These are phyloP conservation scores for Chlamydomonas urium DNA, from an alignment of 139 green algal species.

Conservation along the genomic window DNA sequence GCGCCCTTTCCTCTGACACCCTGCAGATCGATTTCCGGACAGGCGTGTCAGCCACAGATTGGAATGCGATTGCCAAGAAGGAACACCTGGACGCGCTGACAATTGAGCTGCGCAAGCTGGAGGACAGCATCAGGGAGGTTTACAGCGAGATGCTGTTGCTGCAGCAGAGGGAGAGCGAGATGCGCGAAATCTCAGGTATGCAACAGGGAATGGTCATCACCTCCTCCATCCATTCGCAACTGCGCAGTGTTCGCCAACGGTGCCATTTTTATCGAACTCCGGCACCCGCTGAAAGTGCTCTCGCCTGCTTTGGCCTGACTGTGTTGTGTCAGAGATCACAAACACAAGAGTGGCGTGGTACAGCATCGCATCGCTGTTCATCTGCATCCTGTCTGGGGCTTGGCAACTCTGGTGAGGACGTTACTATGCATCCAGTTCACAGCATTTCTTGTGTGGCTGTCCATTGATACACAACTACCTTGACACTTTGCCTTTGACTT, in stretches of 20 bases:
- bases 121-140: slow-evolving; percentile 52
- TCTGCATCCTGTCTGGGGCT: slow-evolving; percentile 62
- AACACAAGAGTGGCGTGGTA: slow-evolving; percentile 83
- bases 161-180: slow-evolving; percentile 72
- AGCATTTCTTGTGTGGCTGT: too few species aligned
- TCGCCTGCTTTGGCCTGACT: not conserved
- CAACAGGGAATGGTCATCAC: not conserved
- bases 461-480: too few species aligned
- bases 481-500: too few species aligned
- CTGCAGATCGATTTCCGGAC: slow-evolving; percentile 91
- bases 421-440: too few species aligned
- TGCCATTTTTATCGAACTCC: not conserved
- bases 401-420: slow-evolving; percentile 83
- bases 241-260: too few species aligned
- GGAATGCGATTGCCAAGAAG: slow-evolving; percentile 89
- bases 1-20: slow-evolving; percentile 40
- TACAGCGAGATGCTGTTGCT: slow-evolving; percentile 78
- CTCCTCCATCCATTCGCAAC: not conserved
- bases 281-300: not conserved
- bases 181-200: slow-evolving; percentile 85
- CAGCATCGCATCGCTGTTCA: slow-evolving; percentile 68
- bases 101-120: slow-evolving; percentile 68
- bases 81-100: slow-evolving; percentile 85
- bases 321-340: slow-evolving; percentile 66
- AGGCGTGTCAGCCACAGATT: slow-evolving; percentile 81